Evolutionary conservation across 306 rosid genomes (phyloP), one percentile per base, ranked within the genome.

Genomic region (Echinosophora koreensis): DNA sequence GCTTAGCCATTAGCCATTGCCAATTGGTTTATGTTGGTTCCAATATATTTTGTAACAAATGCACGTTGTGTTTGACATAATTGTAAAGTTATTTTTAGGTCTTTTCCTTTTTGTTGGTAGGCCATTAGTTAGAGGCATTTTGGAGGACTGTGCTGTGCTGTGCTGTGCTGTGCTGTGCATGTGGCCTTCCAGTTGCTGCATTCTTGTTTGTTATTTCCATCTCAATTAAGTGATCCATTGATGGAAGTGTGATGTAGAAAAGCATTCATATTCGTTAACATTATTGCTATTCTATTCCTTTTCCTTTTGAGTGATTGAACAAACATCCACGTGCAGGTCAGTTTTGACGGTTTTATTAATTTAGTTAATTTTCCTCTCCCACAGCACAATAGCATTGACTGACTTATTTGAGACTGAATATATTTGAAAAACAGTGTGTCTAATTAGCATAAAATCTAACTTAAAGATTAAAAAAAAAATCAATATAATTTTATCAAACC

Each of bases 11-110:
- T 76, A 30, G 32, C 2, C 32, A 30, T 30, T 30, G 84, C 82
- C 80, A 78, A 82, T 74, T 80, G 88, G 82, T 87, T 83, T 78
- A 46, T 76, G 82, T 62, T 85, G 84, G 77, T 84, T 80, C 84
- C 74, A 72, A 66, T 84, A 82, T 82, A 80, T 87, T 61, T 81
- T 87, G 90, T 87, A 85, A 80, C 89, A 87, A 89, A 82, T 73
- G 83, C 89, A 81, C 84, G 83, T 62, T 86, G 72, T 83, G 82
- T 90, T 66, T 83, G 91, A 78, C 84, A 82, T 84, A 90, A 87
- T 83, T 92, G 97, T 92, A 89, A 90, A 92, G 93, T 82, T 56
- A 32, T 63, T 79, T 76, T 81, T 63, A 66, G 17, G 39, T 3
- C 32, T 34, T 15, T 32, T 4, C 17, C 16, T 42, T 71, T 35